Evolutionary conservation across 352 stramenopile genomes (phyloP), one percentile per base, ranked within the genome.

Genomic region (Globisporangium cystogenes): DNA sequence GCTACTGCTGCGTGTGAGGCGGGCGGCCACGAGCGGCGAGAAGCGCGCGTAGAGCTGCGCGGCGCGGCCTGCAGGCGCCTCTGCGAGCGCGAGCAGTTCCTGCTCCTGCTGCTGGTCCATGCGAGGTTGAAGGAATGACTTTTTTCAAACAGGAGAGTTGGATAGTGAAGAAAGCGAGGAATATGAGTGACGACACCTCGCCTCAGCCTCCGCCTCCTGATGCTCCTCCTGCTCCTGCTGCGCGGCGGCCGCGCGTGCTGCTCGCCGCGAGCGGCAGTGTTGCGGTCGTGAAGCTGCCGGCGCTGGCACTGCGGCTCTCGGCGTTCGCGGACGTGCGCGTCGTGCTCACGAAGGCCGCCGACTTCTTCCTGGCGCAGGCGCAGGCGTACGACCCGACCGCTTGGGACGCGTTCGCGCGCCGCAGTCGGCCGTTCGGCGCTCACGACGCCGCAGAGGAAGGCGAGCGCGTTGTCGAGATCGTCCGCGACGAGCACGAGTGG

Each of bases 401-500:
- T 6, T 90, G 78, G 68, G 51, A 23, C 8, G 39, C 52, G 7
- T 96, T 94, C 37, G 57, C 65, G 7, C 51, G 74, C 18, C 65
- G 53, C 5, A 56, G 58, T 33, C 44, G 33, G 24, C 41, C 35
- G 10, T 70, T 27, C 11, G 26, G 49, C 31, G 29, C 18, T 21
- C 10, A 4, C 31, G 23, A 16, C 5, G 16, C 16, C 53, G 11
- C 18, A 40, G 23, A 36, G 2, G 23, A 8, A 7, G 7, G 15
- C 23, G 5, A 27, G 0, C 12, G 33, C 3, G 12, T 35, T 3
- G 71, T 95, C 21, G 44, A 62, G 44, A 60, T 95, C 16, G 45
- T 90, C 24, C 72, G 64, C 7, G 84, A 96, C 27, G 74, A 75
- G 27, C 75, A 96, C 55, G 88, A 97, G 61, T 97, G 88, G 88